These are phyloP conservation scores for Penicillium psychrofluorescens DNA, from an alignment of 495 filamentous ascomycete species.

Conservation along the genomic window DNA sequence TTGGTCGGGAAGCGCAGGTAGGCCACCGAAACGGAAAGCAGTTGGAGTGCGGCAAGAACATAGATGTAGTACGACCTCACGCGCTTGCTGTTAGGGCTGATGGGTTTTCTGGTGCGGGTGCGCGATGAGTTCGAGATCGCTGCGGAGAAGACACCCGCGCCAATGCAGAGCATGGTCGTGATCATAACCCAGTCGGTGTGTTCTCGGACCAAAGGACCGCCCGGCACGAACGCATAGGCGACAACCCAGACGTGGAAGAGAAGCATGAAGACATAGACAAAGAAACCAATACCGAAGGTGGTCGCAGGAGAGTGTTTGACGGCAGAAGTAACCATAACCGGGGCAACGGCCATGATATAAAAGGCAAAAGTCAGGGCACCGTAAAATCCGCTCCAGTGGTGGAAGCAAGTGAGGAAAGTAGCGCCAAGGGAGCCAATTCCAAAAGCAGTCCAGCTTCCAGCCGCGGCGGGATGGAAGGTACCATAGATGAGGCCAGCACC, in stretches of 20 bases:
- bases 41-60: conserved; percentile 62
- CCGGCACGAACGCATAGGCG: conserved; percentile 98
- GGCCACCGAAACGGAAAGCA: conserved; percentile 72
- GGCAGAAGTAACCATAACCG: conserved; percentile 68
- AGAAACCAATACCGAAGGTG: conserved; percentile 80
- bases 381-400: conserved; percentile 85
- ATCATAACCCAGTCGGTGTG: conserved; percentile 94
- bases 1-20: conserved; percentile 94
- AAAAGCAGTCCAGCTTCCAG: conserved; percentile 74
- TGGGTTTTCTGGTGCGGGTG: conserved; percentile 38
- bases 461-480: conserved; percentile 61
- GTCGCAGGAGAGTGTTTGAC: conserved; percentile 65
- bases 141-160: conserved; percentile 75
- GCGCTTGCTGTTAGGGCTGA: conserved; percentile 46
- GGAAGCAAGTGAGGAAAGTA: conserved; percentile 68
- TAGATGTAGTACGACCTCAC: conserved; percentile 67
- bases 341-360: conserved; percentile 76
- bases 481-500: conserved; percentile 72
- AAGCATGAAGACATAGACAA: conserved; percentile 84
- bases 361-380: conserved; percentile 68
- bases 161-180: conserved; percentile 75
- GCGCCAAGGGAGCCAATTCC: conserved; percentile 73
- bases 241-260: conserved; percentile 98
- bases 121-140: conserved; percentile 43
- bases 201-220: conserved; percentile 86